Base-by-base conservation (phyloP, 768 basidiomycete species). In the Chalciporus sphaerocephalus region DNA sequence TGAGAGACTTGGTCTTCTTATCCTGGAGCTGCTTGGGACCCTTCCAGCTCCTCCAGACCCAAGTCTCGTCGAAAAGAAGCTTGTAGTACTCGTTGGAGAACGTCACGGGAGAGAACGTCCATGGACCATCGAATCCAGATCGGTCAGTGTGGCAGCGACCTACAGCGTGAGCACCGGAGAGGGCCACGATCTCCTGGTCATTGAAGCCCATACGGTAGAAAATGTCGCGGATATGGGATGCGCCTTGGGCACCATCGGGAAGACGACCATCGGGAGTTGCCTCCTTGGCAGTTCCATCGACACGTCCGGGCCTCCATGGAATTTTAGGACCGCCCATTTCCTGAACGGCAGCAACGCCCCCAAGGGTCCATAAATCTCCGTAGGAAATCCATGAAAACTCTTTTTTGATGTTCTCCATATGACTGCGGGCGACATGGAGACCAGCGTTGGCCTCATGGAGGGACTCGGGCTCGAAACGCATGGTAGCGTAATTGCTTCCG, bases 401-500 rank as follows among this genome's bases (percentile, higher is more conserved):
- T 42, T 81, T 59, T 73, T 98, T 94, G 61, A 97, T 66, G 46
- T 86, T 77, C 61, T 96, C 89, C 80, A 97, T 84, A 47, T 89
- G 65, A 5, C 66, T 74, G 46, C 95, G 88, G 32, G 92, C 94
- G 44, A 92, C 62, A 49, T 85, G 68, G 44, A 95, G 74, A 21
- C 92, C 92, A 21, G 80, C 80, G 67, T 95, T 95, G 40, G 91
- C 92, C 27, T 73, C 80, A 61, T 98, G 92, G 22, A 75, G 62
- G 10, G 92, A 62, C 64, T 98, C 95, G 32, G 95, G 89, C 43
- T 82, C 79, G 69, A 97, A 99, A 45, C 95, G 87, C 95, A 99
- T 99, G 18, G 95, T 97, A 2, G 96, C 95, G 54, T 91, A 93
- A 78, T 99, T 97, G 75, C 90, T 92, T 69, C 90, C 89, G 49